Evolutionary conservation across 2,329 filamentous ascomycete species (phyloP).

Genomic region (Claviceps fusiformis): DNA sequence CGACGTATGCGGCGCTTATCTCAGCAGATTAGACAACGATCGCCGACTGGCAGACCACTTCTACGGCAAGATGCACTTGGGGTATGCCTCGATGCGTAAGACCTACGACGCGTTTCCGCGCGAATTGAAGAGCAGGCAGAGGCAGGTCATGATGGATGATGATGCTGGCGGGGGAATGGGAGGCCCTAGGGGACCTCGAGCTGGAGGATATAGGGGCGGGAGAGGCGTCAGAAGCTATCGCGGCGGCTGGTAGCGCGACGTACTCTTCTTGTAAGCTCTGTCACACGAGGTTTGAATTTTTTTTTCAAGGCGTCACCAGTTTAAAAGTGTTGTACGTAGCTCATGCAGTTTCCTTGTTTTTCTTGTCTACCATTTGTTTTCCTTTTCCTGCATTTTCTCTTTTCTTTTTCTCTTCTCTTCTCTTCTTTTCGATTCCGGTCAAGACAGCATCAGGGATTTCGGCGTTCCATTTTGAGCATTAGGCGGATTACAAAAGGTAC

Average conservation of each 20-base stretch:
- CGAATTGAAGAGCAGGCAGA: conserved; percentile 65
- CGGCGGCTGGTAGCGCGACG: conserved; percentile 28
- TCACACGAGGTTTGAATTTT: neutral
- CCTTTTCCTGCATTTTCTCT: too few relatives aligned
- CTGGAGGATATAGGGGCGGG: conserved; percentile 39
- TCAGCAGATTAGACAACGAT: conserved; percentile 87
- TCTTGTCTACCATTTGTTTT: neutral
- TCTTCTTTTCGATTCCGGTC: neutral
- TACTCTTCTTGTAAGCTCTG: neutral
- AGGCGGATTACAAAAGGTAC: neutral
- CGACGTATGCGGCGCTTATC: conserved; percentile 93
- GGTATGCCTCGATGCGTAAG: conserved; percentile 96
- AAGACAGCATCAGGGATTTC: neutral
- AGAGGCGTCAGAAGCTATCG: conserved; percentile 37
- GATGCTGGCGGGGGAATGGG: conserved; percentile 21
- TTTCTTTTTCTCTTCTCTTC: neutral
- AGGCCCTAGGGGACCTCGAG: conserved; percentile 37
- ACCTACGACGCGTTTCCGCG: conserved; percentile 77
- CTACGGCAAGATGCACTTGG: conserved; percentile 98
- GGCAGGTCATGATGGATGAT: conserved; percentile 32
- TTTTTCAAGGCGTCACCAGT: neutral
- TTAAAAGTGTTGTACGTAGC: neutral
- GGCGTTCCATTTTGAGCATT: neutral
- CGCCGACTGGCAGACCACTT: conserved; percentile 90
- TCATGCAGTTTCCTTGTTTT: neutral